These are phyloP conservation scores for Phialophora verrucosa DNA, from an alignment of 2,329 filamentous ascomycete genomes.

Conservation along the genomic window DNA sequence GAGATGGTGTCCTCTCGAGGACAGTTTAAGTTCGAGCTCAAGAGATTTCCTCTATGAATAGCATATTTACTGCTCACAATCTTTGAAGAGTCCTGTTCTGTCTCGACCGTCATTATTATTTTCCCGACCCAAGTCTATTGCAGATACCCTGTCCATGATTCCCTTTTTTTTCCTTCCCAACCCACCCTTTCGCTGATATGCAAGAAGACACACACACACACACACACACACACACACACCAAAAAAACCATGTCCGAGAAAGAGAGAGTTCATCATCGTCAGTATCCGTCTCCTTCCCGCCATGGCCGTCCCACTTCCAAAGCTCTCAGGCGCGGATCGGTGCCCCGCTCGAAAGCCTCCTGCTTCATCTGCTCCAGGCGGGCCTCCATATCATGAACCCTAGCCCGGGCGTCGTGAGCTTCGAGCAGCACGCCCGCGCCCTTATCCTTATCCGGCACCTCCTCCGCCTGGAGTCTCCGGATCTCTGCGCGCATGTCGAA, in stretches of 20 bases:
- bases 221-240: no score
- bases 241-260: neutral
- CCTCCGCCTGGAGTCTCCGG: neutral
- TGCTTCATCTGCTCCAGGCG: neutral
- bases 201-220: neutral
- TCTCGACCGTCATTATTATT: neutral
- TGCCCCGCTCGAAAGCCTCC: slow-evolving; percentile 7
- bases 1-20: neutral
- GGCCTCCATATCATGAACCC: neutral
- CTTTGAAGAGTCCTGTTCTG: neutral
- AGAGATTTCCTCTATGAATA: no score
- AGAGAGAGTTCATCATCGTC: neutral
- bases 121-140: neutral
- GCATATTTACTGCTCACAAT: neutral
- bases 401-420: neutral
- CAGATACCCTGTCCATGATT: neutral
- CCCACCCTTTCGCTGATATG: slow-evolving; percentile 1
- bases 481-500: slow-evolving; percentile 8
- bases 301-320: slow-evolving; percentile 6
- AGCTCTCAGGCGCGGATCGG: slow-evolving; percentile 7
- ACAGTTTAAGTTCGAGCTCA: neutral
- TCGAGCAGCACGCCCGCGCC: neutral
- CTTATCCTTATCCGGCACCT: neutral
- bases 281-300: slow-evolving; percentile 12
- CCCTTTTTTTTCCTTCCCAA: neutral